phyloP scores from a whole-genome alignment of 2,329 filamentous ascomycete species.

The Cladosporium sp. region DNA sequence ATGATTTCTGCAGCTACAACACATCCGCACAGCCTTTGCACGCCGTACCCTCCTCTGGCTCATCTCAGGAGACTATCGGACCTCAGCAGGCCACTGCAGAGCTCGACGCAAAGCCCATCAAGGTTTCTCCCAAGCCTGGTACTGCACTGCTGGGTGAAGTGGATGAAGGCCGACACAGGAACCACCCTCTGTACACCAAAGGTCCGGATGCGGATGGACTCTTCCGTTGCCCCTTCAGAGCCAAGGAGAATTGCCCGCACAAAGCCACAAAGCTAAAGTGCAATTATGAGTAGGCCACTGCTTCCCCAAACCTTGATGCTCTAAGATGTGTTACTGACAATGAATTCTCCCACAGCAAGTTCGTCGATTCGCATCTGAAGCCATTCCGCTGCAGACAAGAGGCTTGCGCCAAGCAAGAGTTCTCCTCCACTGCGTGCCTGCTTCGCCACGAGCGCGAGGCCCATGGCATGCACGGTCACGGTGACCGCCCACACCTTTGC shows the following conservation, averaged over 20 bases:
- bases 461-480: slow-evolving; percentile 91
- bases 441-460: slow-evolving; percentile 94
- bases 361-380: slow-evolving; percentile 93
- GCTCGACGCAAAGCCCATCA: slow-evolving; percentile 2
- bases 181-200: slow-evolving; percentile 67
- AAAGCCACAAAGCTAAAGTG: slow-evolving; percentile 95
- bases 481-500: slow-evolving; percentile 88
- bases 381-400: slow-evolving; percentile 90
- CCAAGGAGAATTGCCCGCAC: slow-evolving; percentile 72
- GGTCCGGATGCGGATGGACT: slow-evolving; percentile 67
- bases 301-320: not conserved
- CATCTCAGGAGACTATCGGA: not conserved
- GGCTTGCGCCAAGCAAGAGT: slow-evolving; percentile 78
- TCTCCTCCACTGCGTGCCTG: slow-evolving; percentile 92
- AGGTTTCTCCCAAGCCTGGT: slow-evolving; percentile 10
- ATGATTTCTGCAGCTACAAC: slow-evolving; percentile 18
- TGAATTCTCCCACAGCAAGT: slow-evolving; percentile 64
- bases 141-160: slow-evolving; percentile 14
- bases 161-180: slow-evolving; percentile 36
- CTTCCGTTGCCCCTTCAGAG: slow-evolving; percentile 89
- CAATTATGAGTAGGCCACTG: slow-evolving; percentile 79
- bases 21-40: not conserved
- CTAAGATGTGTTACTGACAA: slow-evolving; percentile 14
- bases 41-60: not conserved
- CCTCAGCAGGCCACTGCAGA: not conserved